Percentiles rank a stretch among this genome's conserved stretches.
These are phyloP conservation scores for Orbilia javanica DNA, from an alignment of 2,329 filamentous ascomycete species.

Conservation along the genomic window DNA sequence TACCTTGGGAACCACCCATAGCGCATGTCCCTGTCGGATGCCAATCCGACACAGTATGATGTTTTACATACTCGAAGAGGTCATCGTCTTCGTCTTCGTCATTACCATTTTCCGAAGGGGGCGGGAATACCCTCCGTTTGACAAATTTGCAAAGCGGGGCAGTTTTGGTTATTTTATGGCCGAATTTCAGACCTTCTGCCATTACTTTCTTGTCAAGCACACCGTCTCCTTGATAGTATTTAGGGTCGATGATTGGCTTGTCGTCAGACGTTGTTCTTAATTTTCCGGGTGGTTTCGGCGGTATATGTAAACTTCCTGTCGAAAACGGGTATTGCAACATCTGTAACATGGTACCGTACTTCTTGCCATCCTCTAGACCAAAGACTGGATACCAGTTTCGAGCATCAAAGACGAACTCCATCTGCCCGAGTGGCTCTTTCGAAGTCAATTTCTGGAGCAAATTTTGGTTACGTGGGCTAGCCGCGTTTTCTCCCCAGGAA, in stretches of 20 bases:
- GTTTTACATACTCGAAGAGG: slow-evolving; percentile 65
- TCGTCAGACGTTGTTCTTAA: slow-evolving; percentile 60
- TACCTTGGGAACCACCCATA: slow-evolving; percentile 64
- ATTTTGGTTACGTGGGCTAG: slow-evolving; percentile 60
- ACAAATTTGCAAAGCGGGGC: slow-evolving; percentile 66
- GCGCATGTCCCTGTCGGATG: slow-evolving; percentile 67
- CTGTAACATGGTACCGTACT: slow-evolving; percentile 69
- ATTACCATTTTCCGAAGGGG: slow-evolving; percentile 49
- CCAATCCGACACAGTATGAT: slow-evolving; percentile 65
- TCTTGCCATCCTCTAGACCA: slow-evolving; percentile 64
- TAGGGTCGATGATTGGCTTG: slow-evolving; percentile 66
- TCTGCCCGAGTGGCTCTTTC: slow-evolving; percentile 65
- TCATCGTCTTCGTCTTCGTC: slow-evolving; percentile 61
- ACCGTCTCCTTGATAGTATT: slow-evolving; percentile 66
- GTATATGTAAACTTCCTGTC: slow-evolving; percentile 68
- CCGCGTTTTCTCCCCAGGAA: slow-evolving; percentile 60
- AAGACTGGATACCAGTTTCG: slow-evolving; percentile 68
- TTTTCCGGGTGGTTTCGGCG: slow-evolving; percentile 42
- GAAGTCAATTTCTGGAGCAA: slow-evolving; percentile 64
- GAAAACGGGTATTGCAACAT: slow-evolving; percentile 71
- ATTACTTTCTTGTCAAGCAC: slow-evolving; percentile 67
- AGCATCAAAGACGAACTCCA: slow-evolving; percentile 69
- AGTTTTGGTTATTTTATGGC: slow-evolving; percentile 65
- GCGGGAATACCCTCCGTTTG: slow-evolving; percentile 63
- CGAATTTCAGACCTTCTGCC: slow-evolving; percentile 66